Evolutionary conservation across 2,329 filamentous ascomycete genomes (phyloP).

Genomic region (Tolypocladium capitatum): DNA sequence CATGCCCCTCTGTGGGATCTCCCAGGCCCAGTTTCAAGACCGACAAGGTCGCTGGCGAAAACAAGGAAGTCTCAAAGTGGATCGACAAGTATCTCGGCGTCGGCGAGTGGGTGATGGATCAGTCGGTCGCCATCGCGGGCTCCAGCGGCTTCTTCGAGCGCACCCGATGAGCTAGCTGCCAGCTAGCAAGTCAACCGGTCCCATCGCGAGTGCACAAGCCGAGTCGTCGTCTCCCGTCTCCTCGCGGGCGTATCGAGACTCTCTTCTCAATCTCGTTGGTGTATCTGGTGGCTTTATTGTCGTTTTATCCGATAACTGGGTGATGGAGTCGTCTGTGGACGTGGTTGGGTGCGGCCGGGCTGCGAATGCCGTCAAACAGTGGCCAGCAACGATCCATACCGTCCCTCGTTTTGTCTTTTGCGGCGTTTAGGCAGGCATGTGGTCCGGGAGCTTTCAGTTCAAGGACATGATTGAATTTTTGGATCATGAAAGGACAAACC

Average conservation of each 20-base stretch:
- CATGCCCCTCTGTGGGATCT: constrained; percentile 16
- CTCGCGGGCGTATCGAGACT: neutral
- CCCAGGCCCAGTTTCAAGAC: constrained; percentile 69
- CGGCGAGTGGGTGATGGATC: constrained; percentile 97
- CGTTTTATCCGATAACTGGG: neutral
- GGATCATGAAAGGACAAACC: neutral
- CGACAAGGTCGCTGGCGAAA: constrained; percentile 67
- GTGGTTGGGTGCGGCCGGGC: neutral
- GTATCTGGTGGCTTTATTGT: neutral
- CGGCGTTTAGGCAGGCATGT: neutral
- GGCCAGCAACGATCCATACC: neutral
- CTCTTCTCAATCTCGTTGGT: neutral
- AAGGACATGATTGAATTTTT: neutral
- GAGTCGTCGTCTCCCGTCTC: neutral
- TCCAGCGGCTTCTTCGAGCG: constrained; percentile 86
- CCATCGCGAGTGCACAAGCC: neutral
- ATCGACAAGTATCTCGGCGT: constrained; percentile 87
- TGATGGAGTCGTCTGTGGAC: neutral
- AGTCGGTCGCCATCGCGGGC: constrained; percentile 83
- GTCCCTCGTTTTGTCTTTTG: neutral
- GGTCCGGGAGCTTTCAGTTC: neutral
- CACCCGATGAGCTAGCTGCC: constrained; percentile 47
- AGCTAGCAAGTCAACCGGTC: neutral
- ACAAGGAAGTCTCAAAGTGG: constrained; percentile 74
- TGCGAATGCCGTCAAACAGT: neutral